phyloP scores from a whole-genome alignment of 345 rosid species.

The Brassica napus region Da-Ae NC_063435.1:1756501-1757000 shows the following conservation, averaged over 20 bases:
- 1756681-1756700: slow-evolving; percentile 2
- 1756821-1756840: slow-evolving; percentile 29
- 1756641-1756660: slow-evolving; percentile 2
- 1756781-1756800: slow-evolving; percentile 3
- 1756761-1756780: slow-evolving; percentile 15
- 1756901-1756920: slow-evolving; percentile 84
- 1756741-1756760: slow-evolving; percentile 16
- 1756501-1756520: slow-evolving; percentile 12
- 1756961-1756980: slow-evolving; percentile 68
- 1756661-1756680: slow-evolving; percentile 13
- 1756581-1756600: slow-evolving; percentile 25
- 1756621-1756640: slow-evolving; percentile 10
- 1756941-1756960: slow-evolving; percentile 91
- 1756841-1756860: slow-evolving; percentile 23
- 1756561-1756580: slow-evolving; percentile 19
- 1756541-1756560: slow-evolving; percentile 4
- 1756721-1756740: slow-evolving; percentile 25
- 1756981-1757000: slow-evolving; percentile 78
- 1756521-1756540: slow-evolving; percentile 6
- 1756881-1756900: slow-evolving; percentile 60
- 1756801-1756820: slow-evolving; percentile 31
- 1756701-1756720: background rate
- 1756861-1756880: slow-evolving; percentile 29
- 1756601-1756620: slow-evolving; percentile 24
- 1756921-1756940: slow-evolving; percentile 76